Conservation (phyloP, 306 rosid species). For the Acmispon strigosus region DNA sequence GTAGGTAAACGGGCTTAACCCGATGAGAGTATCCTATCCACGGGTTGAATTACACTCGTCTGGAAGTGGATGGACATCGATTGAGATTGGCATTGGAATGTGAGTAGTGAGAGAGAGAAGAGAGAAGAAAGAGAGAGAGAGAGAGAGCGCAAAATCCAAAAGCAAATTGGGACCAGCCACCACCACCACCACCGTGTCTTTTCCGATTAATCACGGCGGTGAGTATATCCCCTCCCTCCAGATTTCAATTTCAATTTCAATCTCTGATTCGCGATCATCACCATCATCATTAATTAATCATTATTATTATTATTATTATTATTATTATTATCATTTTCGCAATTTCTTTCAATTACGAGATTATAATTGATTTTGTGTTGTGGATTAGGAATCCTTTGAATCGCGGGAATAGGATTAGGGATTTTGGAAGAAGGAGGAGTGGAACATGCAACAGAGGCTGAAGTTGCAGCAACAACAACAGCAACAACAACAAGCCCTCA, state of each 20-base stretch:
- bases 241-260: background rate
- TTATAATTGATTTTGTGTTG: background rate
- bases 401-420: background rate
- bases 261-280: background rate
- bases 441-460: slow-evolving; percentile 64
- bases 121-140: slow-evolving; percentile 29
- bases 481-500: slow-evolving; percentile 64
- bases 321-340: background rate
- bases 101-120: slow-evolving; percentile 32
- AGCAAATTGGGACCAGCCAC: slow-evolving; percentile 2
- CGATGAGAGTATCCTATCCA: slow-evolving; percentile 2
- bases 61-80: slow-evolving; percentile 47
- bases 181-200: background rate
- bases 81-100: slow-evolving; percentile 30
- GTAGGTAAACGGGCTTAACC: background rate
- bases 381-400: slow-evolving; percentile 17
- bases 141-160: slow-evolving; percentile 9
- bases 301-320: too few species aligned
- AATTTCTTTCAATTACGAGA: background rate
- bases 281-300: background rate
- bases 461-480: slow-evolving; percentile 56
- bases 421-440: too few species aligned
- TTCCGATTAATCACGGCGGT: slow-evolving; percentile 5
- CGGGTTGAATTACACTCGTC: slow-evolving; percentile 27
- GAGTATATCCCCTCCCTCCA: background rate